Percentiles rank a stretch among this genome's conserved stretches.
phyloP scores from a whole-genome alignment of 2,329 filamentous ascomycete genomes.

The Paracamarosporium sp. region DNA sequence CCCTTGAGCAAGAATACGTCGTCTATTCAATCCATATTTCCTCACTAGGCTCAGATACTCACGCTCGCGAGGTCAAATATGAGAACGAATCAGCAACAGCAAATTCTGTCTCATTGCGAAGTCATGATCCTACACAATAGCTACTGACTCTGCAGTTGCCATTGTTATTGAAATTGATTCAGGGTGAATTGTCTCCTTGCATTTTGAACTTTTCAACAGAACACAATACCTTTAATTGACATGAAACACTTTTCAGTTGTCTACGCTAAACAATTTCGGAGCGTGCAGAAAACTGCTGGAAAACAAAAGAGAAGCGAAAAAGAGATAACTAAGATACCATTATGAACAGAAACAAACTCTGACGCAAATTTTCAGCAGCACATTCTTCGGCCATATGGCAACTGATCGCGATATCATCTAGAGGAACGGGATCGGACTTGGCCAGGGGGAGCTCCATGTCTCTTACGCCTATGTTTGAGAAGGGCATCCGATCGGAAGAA shows the following conservation, averaged over 20 bases:
- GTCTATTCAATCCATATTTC: neutral
- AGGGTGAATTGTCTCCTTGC: neutral
- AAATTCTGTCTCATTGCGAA: neutral
- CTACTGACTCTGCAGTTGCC: neutral
- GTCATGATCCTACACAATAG: neutral
- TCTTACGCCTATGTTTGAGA: conserved; percentile 11
- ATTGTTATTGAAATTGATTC: neutral
- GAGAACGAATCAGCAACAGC: neutral
- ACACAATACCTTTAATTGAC: too few species aligned
- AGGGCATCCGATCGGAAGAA: conserved; percentile 36
- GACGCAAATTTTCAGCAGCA: neutral
- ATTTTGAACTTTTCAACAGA: neutral
- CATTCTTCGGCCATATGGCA: neutral
- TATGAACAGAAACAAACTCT: neutral
- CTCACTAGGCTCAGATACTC: neutral
- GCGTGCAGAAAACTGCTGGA: too few species aligned
- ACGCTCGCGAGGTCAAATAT: neutral
- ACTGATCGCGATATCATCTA: neutral
- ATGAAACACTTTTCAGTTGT: too few species aligned
- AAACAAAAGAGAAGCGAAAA: neutral
- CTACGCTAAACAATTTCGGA: too few species aligned
- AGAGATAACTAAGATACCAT: neutral
- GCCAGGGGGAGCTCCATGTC: neutral
- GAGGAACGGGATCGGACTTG: neutral
- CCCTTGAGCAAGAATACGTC: neutral